Evolutionary conservation across 139 green algal genomes (phyloP).

Genomic region (Yamagishiella unicocca): DNA sequence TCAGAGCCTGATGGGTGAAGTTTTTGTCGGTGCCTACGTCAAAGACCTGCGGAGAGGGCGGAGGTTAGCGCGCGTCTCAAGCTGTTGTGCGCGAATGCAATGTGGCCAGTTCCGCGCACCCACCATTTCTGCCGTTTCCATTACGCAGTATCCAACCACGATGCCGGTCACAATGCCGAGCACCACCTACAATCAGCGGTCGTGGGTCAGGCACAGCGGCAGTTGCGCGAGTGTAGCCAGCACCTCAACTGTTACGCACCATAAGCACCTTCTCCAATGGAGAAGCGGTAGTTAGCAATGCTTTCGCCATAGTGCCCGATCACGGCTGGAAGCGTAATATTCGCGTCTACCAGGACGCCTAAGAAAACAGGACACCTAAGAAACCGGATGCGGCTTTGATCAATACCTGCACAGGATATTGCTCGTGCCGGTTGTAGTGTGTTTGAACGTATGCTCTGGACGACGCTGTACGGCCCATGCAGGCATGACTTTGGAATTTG

Average conservation of each 20-base stretch:
- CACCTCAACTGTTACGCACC: neutral
- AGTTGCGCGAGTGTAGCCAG: neutral
- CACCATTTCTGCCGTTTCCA: constrained; percentile 43
- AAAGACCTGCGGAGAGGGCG: constrained; percentile 4
- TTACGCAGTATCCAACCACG: constrained; percentile 36
- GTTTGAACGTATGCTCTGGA: too few species aligned
- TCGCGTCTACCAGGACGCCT: too few species aligned
- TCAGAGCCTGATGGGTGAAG: too few species aligned
- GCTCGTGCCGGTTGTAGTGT: too few species aligned
- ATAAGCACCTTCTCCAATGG: constrained; percentile 9
- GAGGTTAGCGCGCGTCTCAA: neutral
- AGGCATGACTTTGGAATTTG: too few species aligned
- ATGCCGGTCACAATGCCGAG: constrained; percentile 32
- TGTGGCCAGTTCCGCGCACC: neutral
- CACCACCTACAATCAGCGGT: neutral
- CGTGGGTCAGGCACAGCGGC: neutral
- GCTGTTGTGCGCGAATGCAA: neutral
- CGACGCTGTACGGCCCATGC: too few species aligned
- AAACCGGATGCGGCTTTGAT: too few species aligned
- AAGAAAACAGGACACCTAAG: too few species aligned
- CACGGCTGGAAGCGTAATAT: too few species aligned
- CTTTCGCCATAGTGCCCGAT: neutral
- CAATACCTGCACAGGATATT: too few species aligned
- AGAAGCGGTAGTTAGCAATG: neutral
- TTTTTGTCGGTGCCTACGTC: neutral